Evolutionary conservation across 1,139 yeast species (phyloP), one percentile per base, ranked within the genome.

Genomic region (Candida sanyaensis): DNA sequence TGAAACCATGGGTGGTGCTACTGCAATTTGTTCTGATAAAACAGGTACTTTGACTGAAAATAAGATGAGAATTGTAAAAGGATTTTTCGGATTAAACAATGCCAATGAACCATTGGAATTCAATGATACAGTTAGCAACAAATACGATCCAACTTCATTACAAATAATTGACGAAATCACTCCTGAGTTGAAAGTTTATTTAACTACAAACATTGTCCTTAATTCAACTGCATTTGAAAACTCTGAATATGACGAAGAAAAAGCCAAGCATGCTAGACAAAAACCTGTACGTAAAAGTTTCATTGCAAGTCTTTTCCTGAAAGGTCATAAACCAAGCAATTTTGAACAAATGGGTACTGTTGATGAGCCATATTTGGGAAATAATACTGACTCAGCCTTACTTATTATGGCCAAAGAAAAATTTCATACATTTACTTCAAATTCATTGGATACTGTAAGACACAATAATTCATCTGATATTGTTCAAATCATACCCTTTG

Each of bases 1-100:
- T 78, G 99, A 93, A 68, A 93, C 97, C 12, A 93, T 93, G 99
- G 99, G 99, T 43, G 92, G 96, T 41, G 99, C 98, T 2, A 93
- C 99, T 11, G 93, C 97, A 4, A 78, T 93, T 45, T 95, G 99
- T 66, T 90, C 98, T 0, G 99, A 93, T 70, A 93, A 93, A 66
- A 93, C 99, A 1, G 99, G 99, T 51, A 93, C 99, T 10, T 77
- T 93, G 50, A 93, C 99, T 1, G 96, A 91, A 66, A 93, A 93
- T 66, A 78, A 77, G 60, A 93, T 93, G 99, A 81, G 92, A 42
- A 89, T 93, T 10, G 96, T 90, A 8, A 80, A 79, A 49, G 96
- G 93, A 6, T 73, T 80, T 32, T 62, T 88, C 41, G 91, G 93
- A 8, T 50, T 55, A 40, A 44, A 51, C 32, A 8, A 40, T 9